Percentiles rank a stretch among this genome's conserved stretches.
These are phyloP conservation scores for Fibroporia radiculosa DNA, from an alignment of 768 basidiomycete genomes.

Conservation along the genomic window DNA sequence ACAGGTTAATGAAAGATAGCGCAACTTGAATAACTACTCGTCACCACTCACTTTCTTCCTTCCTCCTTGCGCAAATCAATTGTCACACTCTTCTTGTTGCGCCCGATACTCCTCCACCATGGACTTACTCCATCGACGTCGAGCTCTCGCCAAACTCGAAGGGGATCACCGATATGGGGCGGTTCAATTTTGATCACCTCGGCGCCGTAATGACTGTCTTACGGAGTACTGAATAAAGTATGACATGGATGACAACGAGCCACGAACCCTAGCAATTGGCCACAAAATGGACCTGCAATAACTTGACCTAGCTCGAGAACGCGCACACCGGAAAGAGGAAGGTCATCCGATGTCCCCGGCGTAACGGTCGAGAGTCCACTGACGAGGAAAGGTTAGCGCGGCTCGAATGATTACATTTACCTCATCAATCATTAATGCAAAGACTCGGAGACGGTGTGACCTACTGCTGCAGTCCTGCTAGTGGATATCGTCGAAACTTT, in stretches of 20 bases:
- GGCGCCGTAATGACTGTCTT: constrained; percentile 56
- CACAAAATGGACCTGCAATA: constrained; percentile 67
- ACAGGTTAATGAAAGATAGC: not conserved
- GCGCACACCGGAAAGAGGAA: constrained; percentile 56
- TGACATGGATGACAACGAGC: not conserved
- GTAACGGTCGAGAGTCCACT: too few relatives aligned
- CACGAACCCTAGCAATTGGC: constrained; percentile 59
- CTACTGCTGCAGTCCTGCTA: too few relatives aligned
- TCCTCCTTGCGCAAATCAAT: constrained; percentile 55
- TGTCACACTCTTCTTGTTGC: constrained; percentile 70
- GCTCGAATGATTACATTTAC: too few relatives aligned
- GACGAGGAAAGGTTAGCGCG: too few relatives aligned
- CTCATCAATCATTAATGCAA: too few relatives aligned
- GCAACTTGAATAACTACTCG: not conserved
- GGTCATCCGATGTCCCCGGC: constrained; percentile 16
- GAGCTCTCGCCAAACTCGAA: constrained; percentile 65
- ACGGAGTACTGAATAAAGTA: not conserved
- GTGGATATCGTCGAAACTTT: too few relatives aligned
- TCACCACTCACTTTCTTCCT: constrained; percentile 37
- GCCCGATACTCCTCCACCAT: constrained; percentile 64
- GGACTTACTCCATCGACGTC: constrained; percentile 66
- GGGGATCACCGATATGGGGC: constrained; percentile 53
- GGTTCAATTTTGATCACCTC: constrained; percentile 70
- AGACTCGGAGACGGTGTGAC: too few relatives aligned
- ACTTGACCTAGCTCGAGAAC: constrained; percentile 65